Evolutionary conservation across 75 land plant genomes (phyloP).

Genomic region (Isoetes taiwanensis): DNA sequence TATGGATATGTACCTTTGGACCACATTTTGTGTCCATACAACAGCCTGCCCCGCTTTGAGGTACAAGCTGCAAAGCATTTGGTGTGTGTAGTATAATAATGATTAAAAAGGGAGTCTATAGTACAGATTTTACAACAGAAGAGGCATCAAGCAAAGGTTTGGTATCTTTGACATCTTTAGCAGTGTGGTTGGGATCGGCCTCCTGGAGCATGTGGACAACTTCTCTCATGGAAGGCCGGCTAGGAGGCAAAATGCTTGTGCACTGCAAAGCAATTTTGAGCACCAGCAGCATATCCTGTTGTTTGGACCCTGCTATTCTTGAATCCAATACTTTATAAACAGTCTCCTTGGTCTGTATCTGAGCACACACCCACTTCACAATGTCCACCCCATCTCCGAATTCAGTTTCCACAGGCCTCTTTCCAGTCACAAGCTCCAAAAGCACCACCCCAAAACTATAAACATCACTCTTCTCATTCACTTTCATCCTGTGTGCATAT

Average conservation of each 20-base stretch:
- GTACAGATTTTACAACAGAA: too few species aligned
- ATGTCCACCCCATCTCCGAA: constrained; percentile 69
- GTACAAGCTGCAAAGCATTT: too few species aligned
- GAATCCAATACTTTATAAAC: constrained; percentile 35
- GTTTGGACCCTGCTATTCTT: constrained; percentile 19
- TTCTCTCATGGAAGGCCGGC: constrained; percentile 21
- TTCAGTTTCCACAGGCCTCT: constrained; percentile 40
- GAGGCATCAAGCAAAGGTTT: too few species aligned
- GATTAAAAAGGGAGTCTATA: too few species aligned
- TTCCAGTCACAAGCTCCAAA: constrained; percentile 66
- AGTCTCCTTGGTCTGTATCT: constrained; percentile 17
- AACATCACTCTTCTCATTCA: constrained; percentile 72
- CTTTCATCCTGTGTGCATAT: constrained; percentile 48
- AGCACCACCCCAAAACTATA: constrained; percentile 91
- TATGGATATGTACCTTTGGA: too few species aligned
- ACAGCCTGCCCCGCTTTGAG: too few species aligned
- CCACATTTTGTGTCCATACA: too few species aligned
- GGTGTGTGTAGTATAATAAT: too few species aligned
- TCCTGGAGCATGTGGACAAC: constrained; percentile 17
- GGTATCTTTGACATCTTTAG: too few species aligned
- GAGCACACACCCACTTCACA: constrained; percentile 54
- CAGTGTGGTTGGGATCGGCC: too few species aligned
- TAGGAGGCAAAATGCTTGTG: constrained; percentile 10
- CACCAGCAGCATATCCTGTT: constrained; percentile 18
- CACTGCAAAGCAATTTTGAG: constrained; percentile 20